Evolutionary conservation across 257 asterid genomes (phyloP), one percentile per base, ranked within the genome.

Genomic region (Nicotiana sylvestris): DNA sequence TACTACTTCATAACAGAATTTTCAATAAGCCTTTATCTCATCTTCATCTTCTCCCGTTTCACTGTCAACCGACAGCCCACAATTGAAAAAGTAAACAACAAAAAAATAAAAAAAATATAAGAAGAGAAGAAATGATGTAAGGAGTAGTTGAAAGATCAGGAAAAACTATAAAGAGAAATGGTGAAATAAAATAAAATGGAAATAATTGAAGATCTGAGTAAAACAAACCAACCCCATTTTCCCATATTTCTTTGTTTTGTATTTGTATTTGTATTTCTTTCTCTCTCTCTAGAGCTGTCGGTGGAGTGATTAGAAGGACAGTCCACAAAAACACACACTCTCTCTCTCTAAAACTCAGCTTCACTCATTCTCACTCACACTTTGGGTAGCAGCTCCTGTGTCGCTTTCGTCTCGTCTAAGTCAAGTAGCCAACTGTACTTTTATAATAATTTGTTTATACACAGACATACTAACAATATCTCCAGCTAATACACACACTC

Each of bases 341-440:
- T 29, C 53, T 61, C 10, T 33, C 77, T 66, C 77, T 32, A 27
- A 5, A 81, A 77, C 84, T 78, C 86, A 85, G 87, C 88, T 89
- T 82, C 88, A 85, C 80, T 80, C 67, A 21, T 32, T 21, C 64
- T 60, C 84, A 76, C 81, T 62, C 55, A 27, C 72, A 77, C 85
- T 53, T 78, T 29, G 76, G 32, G 13, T 16, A 66, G 85, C 83
- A 88, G 94, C 91, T 88, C 84, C 69, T 27, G 81, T 83, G 90
- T 92, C 90, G 82, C 86, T 87, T 89, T 91, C 96, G 90, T 91
- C 89, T n/a, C 76, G 83, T 66, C 78, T 88, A 88, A 87, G 86
- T 86, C 79, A 83, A 80, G 70, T 78, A 56, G 4, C 18, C 43
- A 43, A 43, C 49, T 43, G 49, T 43, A 43, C 49, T 21, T 60